These are phyloP conservation scores for Fistulifera solaris DNA, from an alignment of 108 stramenopile genomes.

Conservation along the genomic window DNA sequence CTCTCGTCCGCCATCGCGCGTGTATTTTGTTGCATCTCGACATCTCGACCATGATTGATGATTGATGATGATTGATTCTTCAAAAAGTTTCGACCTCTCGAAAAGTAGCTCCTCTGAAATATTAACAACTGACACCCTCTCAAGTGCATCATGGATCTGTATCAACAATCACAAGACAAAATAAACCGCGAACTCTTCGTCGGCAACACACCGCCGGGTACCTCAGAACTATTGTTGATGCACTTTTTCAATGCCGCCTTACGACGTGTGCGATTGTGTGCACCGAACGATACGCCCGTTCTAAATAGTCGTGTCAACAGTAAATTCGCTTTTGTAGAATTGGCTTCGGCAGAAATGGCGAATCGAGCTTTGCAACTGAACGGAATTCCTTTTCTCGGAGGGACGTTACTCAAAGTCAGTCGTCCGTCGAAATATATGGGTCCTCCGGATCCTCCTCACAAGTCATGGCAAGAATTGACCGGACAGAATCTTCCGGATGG, in stretches of 20 bases:
- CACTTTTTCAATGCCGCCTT: constrained; percentile 91
- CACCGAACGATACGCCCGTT: constrained; percentile 61
- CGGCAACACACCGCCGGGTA: constrained; percentile 88
- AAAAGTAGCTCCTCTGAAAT: no score
- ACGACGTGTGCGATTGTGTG: constrained; percentile 64
- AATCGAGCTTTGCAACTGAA: constrained; percentile 69
- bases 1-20: no score
- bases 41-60: no score
- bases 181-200: constrained; percentile 90
- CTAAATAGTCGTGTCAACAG: constrained; percentile 68
- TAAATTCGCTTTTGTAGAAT: constrained; percentile 90
- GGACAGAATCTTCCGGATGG: constrained; percentile 60
- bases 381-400: constrained; percentile 87
- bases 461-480: constrained; percentile 87
- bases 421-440: constrained; percentile 90
- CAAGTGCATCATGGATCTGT: no score
- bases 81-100: no score
- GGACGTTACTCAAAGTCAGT: constrained; percentile 65
- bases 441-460: constrained; percentile 34
- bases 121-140: no score
- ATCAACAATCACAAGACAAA: constrained; percentile 45
- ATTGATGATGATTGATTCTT: no score
- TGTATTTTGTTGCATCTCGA: no score
- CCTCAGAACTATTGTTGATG: constrained; percentile 66
- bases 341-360: constrained; percentile 57